Conservation (phyloP, 768 basidiomycete genomes). For the Galerina marginata region DNA sequence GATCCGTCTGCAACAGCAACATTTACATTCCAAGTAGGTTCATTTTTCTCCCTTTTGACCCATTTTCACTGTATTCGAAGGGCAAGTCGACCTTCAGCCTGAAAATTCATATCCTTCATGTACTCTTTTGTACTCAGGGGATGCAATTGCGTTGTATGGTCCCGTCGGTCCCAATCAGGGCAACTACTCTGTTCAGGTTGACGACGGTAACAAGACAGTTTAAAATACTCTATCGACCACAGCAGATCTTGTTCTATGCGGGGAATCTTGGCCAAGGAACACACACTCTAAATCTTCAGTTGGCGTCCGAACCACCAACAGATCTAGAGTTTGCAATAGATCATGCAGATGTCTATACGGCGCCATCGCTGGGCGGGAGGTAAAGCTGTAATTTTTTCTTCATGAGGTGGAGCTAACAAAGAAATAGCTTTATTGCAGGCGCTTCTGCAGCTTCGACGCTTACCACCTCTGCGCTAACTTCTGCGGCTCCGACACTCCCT, state of each 20-base stretch:
- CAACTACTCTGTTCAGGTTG: slow-evolving; percentile 18
- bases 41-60: background rate
- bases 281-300: slow-evolving; percentile 18
- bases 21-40: slow-evolving; percentile 45
- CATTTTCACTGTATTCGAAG: slow-evolving; percentile 5
- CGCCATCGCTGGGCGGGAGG: slow-evolving; percentile 28
- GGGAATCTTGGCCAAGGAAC: slow-evolving; percentile 23
- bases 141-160: slow-evolving; percentile 52
- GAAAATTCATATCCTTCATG: background rate
- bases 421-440: too few relatives aligned
- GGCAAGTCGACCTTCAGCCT: slow-evolving; percentile 11
- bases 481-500: too few relatives aligned
- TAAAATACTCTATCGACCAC: slow-evolving; percentile 16
- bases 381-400: slow-evolving; percentile 1
- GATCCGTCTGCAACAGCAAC: slow-evolving; percentile 33
- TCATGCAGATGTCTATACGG: slow-evolving; percentile 27
- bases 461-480: too few relatives aligned
- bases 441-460: too few relatives aligned
- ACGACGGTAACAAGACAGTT: slow-evolving; percentile 1
- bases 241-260: slow-evolving; percentile 23
- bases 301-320: background rate
- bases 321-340: slow-evolving; percentile 22
- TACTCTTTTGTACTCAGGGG: slow-evolving; percentile 33
- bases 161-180: slow-evolving; percentile 31
- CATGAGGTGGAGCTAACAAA: too few relatives aligned